Evolutionary conservation across 345 rosid genomes (phyloP), one percentile per base, ranked within the genome.

Genomic region (Eucalyptus decipiens): DNA sequence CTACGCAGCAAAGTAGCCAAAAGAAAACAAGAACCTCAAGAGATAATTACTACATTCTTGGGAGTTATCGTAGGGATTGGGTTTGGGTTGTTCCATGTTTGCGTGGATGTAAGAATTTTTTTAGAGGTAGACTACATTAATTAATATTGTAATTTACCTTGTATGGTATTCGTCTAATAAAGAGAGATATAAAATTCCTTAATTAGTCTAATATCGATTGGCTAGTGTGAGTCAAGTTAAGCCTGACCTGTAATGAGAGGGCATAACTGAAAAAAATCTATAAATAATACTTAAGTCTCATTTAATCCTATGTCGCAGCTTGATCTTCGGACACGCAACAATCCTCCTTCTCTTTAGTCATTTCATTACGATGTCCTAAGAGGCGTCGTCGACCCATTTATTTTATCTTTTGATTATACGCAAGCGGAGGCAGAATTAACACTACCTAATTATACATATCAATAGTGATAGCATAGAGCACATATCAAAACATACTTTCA

Each of bases 251-350:
- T 52, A 52, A 8, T 52, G 56, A 52, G 1, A 52, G 10, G 0
- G 1, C 2, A 52, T 52, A 10, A 19, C 5, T 52, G 2, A 52
- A 52, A 52, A 52, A 52, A 52, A 0, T 19, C 2, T 52, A 8
- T 19, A 52, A 52, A 19, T 52, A 52, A 0, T 52, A 52, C 10
- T 52, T 0, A 52, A 52, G 1, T 52, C 58, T 52, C 0, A 0
- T 52, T 52, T 52, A 52, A 52, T 5, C 5, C 5, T 3, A 19
- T 19, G 58, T 19, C 5, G 1, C 0, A 9, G 10, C 58, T 0
- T 1, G 0, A 52, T 0, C 58, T 52, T 51, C 0, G 0, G 24
- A 3, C 24, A 1, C 0, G 5, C 58, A 0, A 8, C 58, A 52
- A 52, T 52, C 11, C 58, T 52, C 58, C 4, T 52, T 19, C 1